Evolutionary conservation across 2,329 filamentous ascomycete genomes (phyloP), one percentile per base, ranked within the genome.

Genomic region (Pseudocercospora vitis): DNA sequence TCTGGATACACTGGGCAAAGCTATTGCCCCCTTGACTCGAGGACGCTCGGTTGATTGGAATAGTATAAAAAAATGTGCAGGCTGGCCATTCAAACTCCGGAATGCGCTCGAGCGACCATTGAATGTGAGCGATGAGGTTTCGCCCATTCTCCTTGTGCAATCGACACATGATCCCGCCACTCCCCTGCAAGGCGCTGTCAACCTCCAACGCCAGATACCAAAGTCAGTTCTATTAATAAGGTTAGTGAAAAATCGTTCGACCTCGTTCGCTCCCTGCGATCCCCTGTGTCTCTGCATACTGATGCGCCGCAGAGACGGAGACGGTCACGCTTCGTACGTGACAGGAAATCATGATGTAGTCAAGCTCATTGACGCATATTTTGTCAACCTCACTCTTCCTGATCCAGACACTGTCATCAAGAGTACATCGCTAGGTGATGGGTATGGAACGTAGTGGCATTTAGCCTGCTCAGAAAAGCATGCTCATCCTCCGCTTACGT

Each of bases 221-320:
- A 45, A 45, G n/a, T 45, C 40, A 9, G 40, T 45, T 4, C 23
- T 45, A 12, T 29, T 48, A 14, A 48, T 29, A 8, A 48, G 45
- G 28, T 48, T 14, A 48, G 45, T 35, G 7, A 2, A 33, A 23
- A 9, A 28, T 4, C 31, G 12, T 32, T 14, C 1, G 7, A 7
- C 2, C 4, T 32, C 16, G 31, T 14, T n/a, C 12, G 9, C 9
- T 32, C 31, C 31, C 8, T 14, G 16, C 4, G 16, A n/a, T n/a
- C n/a, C n/a, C n/a, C n/a, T n/a, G n/a, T n/a, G n/a, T n/a, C n/a
- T n/a, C n/a, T 32, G 5, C 23, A 31, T 19, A 48, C 45, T 48
- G 9, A 48, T 14, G 5, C 9, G 9, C 12, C 8, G 16, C 26
- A 48, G 45, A 11, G 28, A 48, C 4, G 45, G 45, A 31, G 45